Percentiles rank a stretch among this genome's conserved stretches.
phyloP scores from a whole-genome alignment of 306 rosid species.

The Sindora glabra region DNA sequence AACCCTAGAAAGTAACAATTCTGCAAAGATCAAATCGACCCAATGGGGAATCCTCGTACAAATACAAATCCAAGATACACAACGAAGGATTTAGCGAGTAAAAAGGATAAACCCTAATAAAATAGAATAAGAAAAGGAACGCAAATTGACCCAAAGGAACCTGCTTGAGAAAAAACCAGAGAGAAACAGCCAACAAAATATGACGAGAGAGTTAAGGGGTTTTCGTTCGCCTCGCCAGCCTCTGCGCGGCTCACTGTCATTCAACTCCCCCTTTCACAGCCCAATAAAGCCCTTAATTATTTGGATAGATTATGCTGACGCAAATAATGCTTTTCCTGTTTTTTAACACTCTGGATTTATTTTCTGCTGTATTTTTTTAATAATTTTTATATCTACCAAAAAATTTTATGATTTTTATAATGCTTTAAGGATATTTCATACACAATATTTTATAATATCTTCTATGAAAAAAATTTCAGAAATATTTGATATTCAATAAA shows the following conservation, averaged over 20 bases:
- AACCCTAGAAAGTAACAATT: slow-evolving; percentile 17
- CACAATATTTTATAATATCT: too few species aligned
- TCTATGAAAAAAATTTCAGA: too few species aligned
- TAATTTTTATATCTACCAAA: too few species aligned
- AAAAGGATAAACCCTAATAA: background rate
- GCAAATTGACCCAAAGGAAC: background rate
- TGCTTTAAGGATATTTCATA: too few species aligned
- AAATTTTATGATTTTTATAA: too few species aligned
- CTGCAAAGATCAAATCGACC: background rate
- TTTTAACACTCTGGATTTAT: slow-evolving; percentile 21
- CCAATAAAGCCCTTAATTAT: slow-evolving; percentile 7
- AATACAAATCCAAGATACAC: background rate
- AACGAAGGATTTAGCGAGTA: background rate
- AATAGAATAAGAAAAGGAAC: background rate
- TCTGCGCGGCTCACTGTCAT: background rate
- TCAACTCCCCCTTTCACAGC: background rate
- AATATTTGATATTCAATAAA: too few species aligned
- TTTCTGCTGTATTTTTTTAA: background rate
- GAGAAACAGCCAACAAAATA: background rate
- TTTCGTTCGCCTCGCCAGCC: background rate
- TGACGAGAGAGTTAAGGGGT: background rate
- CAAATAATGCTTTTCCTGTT: slow-evolving; percentile 28
- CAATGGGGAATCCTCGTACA: background rate
- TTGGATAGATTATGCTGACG: background rate
- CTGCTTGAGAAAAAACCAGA: slow-evolving; percentile 21